These are phyloP conservation scores for Pyrenophora teres DNA, from an alignment of 2,329 filamentous ascomycete species.

Conservation along the genomic window DNA sequence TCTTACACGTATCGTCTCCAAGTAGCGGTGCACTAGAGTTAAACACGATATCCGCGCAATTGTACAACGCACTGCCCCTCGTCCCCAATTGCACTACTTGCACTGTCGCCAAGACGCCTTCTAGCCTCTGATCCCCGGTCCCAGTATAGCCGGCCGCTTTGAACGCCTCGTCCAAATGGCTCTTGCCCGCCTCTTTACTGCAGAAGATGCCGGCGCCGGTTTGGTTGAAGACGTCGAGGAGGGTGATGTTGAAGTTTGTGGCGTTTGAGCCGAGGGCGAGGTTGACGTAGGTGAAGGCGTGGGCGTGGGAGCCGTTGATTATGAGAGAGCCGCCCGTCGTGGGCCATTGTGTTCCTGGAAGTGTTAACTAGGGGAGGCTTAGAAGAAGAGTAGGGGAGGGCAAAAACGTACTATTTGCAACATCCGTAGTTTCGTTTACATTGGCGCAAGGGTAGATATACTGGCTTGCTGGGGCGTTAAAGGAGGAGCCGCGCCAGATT, in stretches of 20 bases:
- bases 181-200: constrained; percentile 44
- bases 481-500: constrained; percentile 51
- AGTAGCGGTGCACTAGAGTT: constrained; percentile 46
- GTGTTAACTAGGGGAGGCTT: background rate
- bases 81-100: constrained; percentile 53
- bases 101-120: constrained; percentile 50
- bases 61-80: constrained; percentile 52
- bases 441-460: constrained; percentile 51
- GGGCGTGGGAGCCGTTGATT: constrained; percentile 50
- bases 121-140: constrained; percentile 24
- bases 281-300: constrained; percentile 55
- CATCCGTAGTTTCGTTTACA: constrained; percentile 45
- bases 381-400: background rate
- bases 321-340: constrained; percentile 50
- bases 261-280: constrained; percentile 50
- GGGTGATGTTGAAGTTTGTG: constrained; percentile 53
- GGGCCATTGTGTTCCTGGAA: constrained; percentile 48
- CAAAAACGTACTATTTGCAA: constrained; percentile 47
- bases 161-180: constrained; percentile 30
- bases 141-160: constrained; percentile 32
- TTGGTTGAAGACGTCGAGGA: constrained; percentile 54
- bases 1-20: constrained; percentile 45
- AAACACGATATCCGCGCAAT: constrained; percentile 53
- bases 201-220: constrained; percentile 56
- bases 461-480: constrained; percentile 43